Evolutionary conservation across 495 filamentous ascomycete species (phyloP).

Genomic region (Ascobolus immersus): DNA sequence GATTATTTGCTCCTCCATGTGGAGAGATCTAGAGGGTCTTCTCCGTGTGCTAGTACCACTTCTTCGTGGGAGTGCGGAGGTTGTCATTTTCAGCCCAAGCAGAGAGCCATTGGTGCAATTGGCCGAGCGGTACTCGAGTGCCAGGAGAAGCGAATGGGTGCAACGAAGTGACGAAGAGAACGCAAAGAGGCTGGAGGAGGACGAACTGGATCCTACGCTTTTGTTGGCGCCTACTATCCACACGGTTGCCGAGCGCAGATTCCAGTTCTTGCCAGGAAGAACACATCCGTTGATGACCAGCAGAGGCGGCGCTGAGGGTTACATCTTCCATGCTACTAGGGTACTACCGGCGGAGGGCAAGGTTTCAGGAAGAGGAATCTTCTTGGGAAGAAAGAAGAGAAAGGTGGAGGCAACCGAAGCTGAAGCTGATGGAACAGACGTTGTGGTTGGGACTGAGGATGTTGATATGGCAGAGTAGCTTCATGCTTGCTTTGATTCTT

Average conservation of each 20-base stretch:
- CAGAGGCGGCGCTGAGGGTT: slow-evolving; percentile 70
- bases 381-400: slow-evolving; percentile 26
- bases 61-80: slow-evolving; percentile 52
- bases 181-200: slow-evolving; percentile 15
- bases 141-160: slow-evolving; percentile 24
- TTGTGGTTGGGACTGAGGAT: too few relatives aligned
- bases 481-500: too few relatives aligned
- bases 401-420: slow-evolving; percentile 21
- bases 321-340: slow-evolving; percentile 57
- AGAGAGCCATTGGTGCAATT: slow-evolving; percentile 51
- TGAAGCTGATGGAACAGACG: slow-evolving; percentile 2
- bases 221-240: slow-evolving; percentile 59
- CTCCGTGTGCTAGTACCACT: slow-evolving; percentile 49
- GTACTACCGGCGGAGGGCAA: slow-evolving; percentile 53
- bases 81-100: slow-evolving; percentile 59
- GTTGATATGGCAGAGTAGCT: too few relatives aligned
- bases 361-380: slow-evolving; percentile 59
- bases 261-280: slow-evolving; percentile 76
- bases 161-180: slow-evolving; percentile 1
- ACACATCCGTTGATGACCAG: slow-evolving; percentile 87
- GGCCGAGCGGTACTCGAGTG: slow-evolving; percentile 54
- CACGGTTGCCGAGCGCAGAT: slow-evolving; percentile 42
- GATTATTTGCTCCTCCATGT: slow-evolving; percentile 54
- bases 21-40: slow-evolving; percentile 48
- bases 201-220: slow-evolving; percentile 56